Evolutionary conservation across 2,329 filamentous ascomycete genomes (phyloP).

Genomic region (Talaromyces piceae): DNA sequence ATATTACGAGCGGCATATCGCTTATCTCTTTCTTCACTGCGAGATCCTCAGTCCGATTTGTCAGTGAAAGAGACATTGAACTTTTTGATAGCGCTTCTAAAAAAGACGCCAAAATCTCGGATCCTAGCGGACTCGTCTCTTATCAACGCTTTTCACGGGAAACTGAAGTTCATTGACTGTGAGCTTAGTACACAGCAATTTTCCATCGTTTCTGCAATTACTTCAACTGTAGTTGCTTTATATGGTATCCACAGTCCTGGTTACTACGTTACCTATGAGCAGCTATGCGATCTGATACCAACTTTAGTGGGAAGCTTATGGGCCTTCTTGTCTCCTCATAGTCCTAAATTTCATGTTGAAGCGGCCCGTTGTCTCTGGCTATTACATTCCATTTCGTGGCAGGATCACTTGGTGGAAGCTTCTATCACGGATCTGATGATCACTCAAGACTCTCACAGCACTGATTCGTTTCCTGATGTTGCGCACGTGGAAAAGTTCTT

Average conservation of each 20-base stretch:
- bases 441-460: slow-evolving; percentile 26
- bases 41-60: slow-evolving; percentile 19
- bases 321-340: slow-evolving; percentile 70
- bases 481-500: slow-evolving; percentile 34
- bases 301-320: slow-evolving; percentile 67
- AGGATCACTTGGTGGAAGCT: slow-evolving; percentile 70
- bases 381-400: slow-evolving; percentile 63
- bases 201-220: slow-evolving; percentile 28
- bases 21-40: slow-evolving; percentile 26
- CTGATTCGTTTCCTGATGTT: slow-evolving; percentile 23
- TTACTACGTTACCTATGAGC: slow-evolving; percentile 33
- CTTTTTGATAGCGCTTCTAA: slow-evolving; percentile 47
- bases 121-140: slow-evolving; percentile 27
- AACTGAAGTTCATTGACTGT: slow-evolving; percentile 17
- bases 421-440: slow-evolving; percentile 65
- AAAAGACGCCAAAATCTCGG: slow-evolving; percentile 32
- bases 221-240: slow-evolving; percentile 43
- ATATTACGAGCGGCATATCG: slow-evolving; percentile 54
- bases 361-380: slow-evolving; percentile 80
- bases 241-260: slow-evolving; percentile 30
- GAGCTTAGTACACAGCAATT: slow-evolving; percentile 25
- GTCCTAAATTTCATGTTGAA: slow-evolving; percentile 92
- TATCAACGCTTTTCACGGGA: slow-evolving; percentile 26
- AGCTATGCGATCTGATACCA: slow-evolving; percentile 56
- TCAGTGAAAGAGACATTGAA: slow-evolving; percentile 53